phyloP scores from a whole-genome alignment of 352 stramenopile genomes.

The Pythium biforme region DNA sequence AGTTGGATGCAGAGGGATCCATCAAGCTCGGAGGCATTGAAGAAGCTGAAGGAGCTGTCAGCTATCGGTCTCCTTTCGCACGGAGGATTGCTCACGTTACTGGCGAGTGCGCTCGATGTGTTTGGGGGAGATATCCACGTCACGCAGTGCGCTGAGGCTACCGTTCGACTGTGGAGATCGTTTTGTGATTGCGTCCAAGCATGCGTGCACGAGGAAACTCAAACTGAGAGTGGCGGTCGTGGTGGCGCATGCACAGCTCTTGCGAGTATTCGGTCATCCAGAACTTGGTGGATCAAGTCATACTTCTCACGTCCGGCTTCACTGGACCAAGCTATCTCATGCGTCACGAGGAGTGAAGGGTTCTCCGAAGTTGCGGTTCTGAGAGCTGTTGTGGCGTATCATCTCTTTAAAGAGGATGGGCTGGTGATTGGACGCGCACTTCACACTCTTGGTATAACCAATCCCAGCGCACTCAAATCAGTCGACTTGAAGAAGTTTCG shows the following conservation, averaged over 20 bases:
- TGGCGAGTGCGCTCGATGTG: conserved; percentile 51
- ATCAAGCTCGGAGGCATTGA: conserved; percentile 38
- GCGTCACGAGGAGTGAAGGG: conserved; percentile 24
- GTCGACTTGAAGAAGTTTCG: conserved; percentile 18
- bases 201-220: conserved; percentile 11
- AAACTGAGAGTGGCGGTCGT: neutral
- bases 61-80: conserved; percentile 38
- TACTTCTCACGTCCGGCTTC: conserved; percentile 51
- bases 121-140: conserved; percentile 61
- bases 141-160: conserved; percentile 31
- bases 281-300: conserved; percentile 59
- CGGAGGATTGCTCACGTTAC: conserved; percentile 32
- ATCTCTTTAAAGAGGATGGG: conserved; percentile 34
- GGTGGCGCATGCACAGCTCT: neutral
- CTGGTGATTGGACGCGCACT: conserved; percentile 30
- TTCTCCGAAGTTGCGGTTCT: conserved; percentile 46
- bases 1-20: conserved; percentile 67
- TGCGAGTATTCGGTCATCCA: conserved; percentile 2
- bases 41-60: conserved; percentile 51
- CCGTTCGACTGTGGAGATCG: conserved; percentile 47
- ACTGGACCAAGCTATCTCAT: conserved; percentile 28
- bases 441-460: conserved; percentile 24
- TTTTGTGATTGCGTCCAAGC: conserved; percentile 48
- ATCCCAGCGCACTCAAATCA: conserved; percentile 23
- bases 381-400: conserved; percentile 41